Evolutionary conservation across 2,329 filamentous ascomycete genomes (phyloP).

Genomic region (Rutstroemia sydowiana): DNA sequence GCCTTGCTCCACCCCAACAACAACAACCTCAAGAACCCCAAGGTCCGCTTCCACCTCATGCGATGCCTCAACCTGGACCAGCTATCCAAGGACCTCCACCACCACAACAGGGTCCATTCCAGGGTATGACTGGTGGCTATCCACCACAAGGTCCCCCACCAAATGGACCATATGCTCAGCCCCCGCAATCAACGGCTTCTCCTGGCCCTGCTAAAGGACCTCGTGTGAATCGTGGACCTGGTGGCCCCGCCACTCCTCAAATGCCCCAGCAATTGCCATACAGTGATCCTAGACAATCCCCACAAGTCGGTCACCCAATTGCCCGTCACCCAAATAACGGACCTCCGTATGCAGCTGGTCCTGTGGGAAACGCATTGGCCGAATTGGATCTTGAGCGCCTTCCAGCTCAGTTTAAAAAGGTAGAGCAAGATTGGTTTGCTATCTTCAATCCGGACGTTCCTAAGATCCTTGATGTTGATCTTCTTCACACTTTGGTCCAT

Average conservation of each 20-base stretch:
- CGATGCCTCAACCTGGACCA: conserved; percentile 57
- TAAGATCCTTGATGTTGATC: conserved; percentile 83
- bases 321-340: conserved; percentile 46
- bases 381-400: conserved; percentile 84
- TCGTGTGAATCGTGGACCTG: conserved; percentile 58
- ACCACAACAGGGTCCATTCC: conserved; percentile 63
- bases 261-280: conserved; percentile 85
- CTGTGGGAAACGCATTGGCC: conserved; percentile 65
- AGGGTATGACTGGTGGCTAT: conserved; percentile 35
- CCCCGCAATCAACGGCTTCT: conserved; percentile 77
- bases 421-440: conserved; percentile 87
- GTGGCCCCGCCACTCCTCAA: conserved; percentile 79
- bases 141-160: conserved; percentile 44
- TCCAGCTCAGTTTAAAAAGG: conserved; percentile 80
- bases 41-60: conserved; percentile 8
- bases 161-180: conserved; percentile 67
- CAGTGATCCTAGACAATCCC: conserved; percentile 72
- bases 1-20: conserved; percentile 63
- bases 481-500: conserved; percentile 87
- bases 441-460: conserved; percentile 92
- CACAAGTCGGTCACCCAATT: conserved; percentile 80
- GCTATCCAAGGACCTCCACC: conserved; percentile 41
- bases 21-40: conserved; percentile 37
- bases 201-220: conserved; percentile 69
- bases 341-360: conserved; percentile 29